Percentiles rank a stretch among this genome's conserved stretches.
Conservation (phyloP, 2,329 filamentous ascomycete species). For the Ophiostoma pallidulum region DNA sequence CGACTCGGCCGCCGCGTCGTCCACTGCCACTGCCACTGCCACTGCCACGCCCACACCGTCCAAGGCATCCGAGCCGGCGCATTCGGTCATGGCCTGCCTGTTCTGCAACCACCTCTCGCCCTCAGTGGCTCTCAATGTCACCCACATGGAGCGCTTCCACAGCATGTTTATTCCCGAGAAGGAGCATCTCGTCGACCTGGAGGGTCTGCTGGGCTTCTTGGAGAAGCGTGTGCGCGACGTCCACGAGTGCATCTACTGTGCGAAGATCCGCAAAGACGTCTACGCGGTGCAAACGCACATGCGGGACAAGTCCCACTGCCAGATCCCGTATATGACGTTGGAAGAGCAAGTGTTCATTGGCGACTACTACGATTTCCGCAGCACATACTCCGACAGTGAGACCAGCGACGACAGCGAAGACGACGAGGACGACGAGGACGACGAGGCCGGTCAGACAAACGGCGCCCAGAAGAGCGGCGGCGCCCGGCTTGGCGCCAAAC, state of each 20-base stretch:
- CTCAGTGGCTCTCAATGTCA: constrained; percentile 62
- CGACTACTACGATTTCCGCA: constrained; percentile 93
- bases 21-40: constrained; percentile 17
- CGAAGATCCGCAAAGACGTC: constrained; percentile 68
- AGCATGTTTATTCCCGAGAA: constrained; percentile 95
- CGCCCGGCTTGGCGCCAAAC: constrained; percentile 59
- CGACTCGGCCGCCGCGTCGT: constrained; percentile 5
- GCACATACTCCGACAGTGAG: constrained; percentile 82
- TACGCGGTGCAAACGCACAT: constrained; percentile 90
- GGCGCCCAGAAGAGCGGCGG: constrained; percentile 35
- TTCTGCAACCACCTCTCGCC: constrained; percentile 88
- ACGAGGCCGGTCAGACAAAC: constrained; percentile 36
- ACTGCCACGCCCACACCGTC: constrained; percentile 21
- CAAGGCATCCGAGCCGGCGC: constrained; percentile 25
- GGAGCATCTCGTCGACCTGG: constrained; percentile 69
- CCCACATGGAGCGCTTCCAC: constrained; percentile 87
- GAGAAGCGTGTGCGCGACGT: constrained; percentile 70
- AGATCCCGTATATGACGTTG: constrained; percentile 83
- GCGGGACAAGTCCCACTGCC: constrained; percentile 94
- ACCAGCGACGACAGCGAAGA: constrained; percentile 47
- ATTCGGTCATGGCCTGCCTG: constrained; percentile 55
- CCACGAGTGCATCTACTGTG: constrained; percentile 81
- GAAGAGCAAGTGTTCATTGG: constrained; percentile 89
- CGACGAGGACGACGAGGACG: constrained; percentile 41
- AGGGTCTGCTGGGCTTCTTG: constrained; percentile 70